Evolutionary conservation across 1,284 basidiomycete genomes (phyloP).

Genomic region (Cutaneotrichosporon cutaneum): DNA sequence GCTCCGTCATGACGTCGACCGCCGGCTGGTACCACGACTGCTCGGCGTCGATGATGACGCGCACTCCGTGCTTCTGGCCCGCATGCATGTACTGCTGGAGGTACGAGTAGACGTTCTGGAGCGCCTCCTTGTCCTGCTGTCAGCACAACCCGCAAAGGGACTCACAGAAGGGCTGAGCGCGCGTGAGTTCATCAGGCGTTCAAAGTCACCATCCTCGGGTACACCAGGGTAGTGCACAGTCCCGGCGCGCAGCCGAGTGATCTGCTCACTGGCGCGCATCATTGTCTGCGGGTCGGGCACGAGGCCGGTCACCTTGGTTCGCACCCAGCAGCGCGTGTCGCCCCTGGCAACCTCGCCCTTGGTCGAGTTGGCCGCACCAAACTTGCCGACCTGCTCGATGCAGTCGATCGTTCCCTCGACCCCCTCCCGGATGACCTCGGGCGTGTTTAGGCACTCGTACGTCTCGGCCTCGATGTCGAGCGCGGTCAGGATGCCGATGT

Average conservation of each 20-base stretch:
- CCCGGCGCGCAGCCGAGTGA: not conserved
- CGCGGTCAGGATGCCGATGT: not conserved
- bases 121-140: not conserved
- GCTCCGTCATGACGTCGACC: slow-evolving; percentile 10
- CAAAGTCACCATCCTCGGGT: slow-evolving; percentile 9
- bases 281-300: not conserved
- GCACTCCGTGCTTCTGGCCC: slow-evolving; percentile 9
- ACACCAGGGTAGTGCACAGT: not conserved
- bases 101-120: not conserved
- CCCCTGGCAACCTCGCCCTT: not conserved
- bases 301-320: not conserved
- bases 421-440: not conserved
- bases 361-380: not conserved
- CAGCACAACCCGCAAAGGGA: not conserved
- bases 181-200: not conserved
- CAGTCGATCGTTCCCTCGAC: not conserved
- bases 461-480: not conserved
- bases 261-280: not conserved
- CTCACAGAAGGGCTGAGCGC: not conserved
- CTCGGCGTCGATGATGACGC: slow-evolving; percentile 14
- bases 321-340: slow-evolving; percentile 6
- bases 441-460: not conserved
- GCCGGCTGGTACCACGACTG: slow-evolving; percentile 13
- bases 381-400: not conserved
- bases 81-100: not conserved